Percentiles rank a stretch among this genome's conserved stretches.
phyloP scores from a whole-genome alignment of 1,139 yeast genomes.

The Meyerozyma sp. region DNA sequence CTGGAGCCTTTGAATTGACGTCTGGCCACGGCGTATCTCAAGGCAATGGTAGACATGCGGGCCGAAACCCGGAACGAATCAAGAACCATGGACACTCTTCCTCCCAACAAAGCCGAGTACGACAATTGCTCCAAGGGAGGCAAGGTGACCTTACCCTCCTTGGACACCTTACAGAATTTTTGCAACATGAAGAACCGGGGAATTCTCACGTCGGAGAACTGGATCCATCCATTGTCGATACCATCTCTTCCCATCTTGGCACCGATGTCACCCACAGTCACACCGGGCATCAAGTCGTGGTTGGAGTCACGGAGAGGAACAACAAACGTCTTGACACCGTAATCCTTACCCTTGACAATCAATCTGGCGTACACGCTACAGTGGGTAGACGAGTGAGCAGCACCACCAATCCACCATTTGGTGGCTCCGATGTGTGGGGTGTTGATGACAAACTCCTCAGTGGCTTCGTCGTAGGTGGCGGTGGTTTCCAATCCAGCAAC shows the following conservation, averaged over 20 bases:
- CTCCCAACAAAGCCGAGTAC: conserved; percentile 42
- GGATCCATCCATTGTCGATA: conserved; percentile 48
- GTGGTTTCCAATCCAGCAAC: conserved; percentile 45
- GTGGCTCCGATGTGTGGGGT: conserved; percentile 49
- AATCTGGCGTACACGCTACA: conserved; percentile 39
- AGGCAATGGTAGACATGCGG: conserved; percentile 38
- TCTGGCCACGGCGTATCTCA: conserved; percentile 43
- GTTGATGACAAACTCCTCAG: conserved; percentile 39
- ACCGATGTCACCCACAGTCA: conserved; percentile 43
- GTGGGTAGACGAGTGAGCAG: conserved; percentile 47
- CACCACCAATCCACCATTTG: conserved; percentile 51
- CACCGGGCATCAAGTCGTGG: conserved; percentile 41
- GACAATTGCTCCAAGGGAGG: conserved; percentile 46
- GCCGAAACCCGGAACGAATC: conserved; percentile 42
- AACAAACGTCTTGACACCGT: conserved; percentile 45
- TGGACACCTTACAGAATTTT: conserved; percentile 40
- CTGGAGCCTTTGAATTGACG: conserved; percentile 31
- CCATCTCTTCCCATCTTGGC: conserved; percentile 49
- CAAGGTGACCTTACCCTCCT: conserved; percentile 35
- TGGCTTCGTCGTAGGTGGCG: conserved; percentile 37
- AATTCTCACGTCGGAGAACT: conserved; percentile 39
- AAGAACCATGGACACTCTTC: conserved; percentile 41
- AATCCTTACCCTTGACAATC: conserved; percentile 39
- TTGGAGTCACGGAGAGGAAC: conserved; percentile 44
- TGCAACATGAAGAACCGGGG: conserved; percentile 46